These are phyloP conservation scores for Globisporangium acanthophoron DNA, from an alignment of 352 stramenopile species.

Conservation along the genomic window DNA sequence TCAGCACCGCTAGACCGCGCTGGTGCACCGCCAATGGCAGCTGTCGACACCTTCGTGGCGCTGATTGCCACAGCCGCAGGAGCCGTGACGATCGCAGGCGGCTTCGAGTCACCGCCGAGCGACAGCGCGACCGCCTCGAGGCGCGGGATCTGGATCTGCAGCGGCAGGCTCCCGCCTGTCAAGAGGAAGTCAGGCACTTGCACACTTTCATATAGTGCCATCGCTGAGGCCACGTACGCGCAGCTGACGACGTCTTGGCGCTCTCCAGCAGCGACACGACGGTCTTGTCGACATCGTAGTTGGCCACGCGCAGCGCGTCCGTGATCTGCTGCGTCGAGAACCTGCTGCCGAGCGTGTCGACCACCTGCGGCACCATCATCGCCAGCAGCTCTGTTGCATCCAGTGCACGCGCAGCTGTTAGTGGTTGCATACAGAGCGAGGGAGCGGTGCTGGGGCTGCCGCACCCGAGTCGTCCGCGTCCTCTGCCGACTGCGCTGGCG, in stretches of 20 bases:
- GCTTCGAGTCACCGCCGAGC: constrained; percentile 30
- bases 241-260: constrained; percentile 37
- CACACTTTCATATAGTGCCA: no score
- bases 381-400: constrained; percentile 41
- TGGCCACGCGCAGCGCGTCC: constrained; percentile 57
- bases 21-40: no score
- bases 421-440: background rate
- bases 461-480: constrained; percentile 34
- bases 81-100: constrained; percentile 28
- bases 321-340: constrained; percentile 59
- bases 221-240: constrained; percentile 7
- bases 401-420: background rate
- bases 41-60: background rate
- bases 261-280: constrained; percentile 73
- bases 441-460: background rate
- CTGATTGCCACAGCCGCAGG: constrained; percentile 37
- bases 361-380: constrained; percentile 50
- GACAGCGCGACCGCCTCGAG: constrained; percentile 54
- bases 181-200: background rate
- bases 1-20: background rate
- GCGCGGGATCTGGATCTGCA: constrained; percentile 60
- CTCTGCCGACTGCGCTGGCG: background rate
- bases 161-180: constrained; percentile 31
- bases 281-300: constrained; percentile 77
- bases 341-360: constrained; percentile 37